phyloP scores from a whole-genome alignment of 805 yeast genomes.

The Wickerhamomyces mucosus region DNA sequence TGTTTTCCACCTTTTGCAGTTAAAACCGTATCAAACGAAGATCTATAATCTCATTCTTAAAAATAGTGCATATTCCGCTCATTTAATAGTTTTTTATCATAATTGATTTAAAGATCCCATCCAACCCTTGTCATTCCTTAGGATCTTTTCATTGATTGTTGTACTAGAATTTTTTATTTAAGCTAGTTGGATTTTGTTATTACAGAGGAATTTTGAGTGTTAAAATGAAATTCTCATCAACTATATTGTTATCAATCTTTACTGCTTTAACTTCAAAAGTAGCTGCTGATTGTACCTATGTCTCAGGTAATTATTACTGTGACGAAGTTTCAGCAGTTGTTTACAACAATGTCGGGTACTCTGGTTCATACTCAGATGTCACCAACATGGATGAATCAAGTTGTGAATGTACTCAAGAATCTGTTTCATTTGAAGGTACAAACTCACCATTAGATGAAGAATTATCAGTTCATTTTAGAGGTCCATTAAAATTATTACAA shows the following conservation, averaged over 20 bases:
- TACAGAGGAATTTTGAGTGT: no score
- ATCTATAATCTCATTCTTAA: no score
- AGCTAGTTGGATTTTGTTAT: no score
- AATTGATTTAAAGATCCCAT: no score
- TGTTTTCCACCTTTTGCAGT: no score
- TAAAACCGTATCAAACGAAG: no score
- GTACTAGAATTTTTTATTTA: no score
- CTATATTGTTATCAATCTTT: conserved; percentile 15
- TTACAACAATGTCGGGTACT: conserved; percentile 69
- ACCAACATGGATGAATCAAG: conserved; percentile 63
- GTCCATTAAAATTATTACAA: conserved; percentile 71
- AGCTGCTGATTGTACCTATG: conserved; percentile 31
- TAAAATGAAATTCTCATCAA: conserved; percentile 16
- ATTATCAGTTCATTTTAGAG: conserved; percentile 82
- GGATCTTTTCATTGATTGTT: no score
- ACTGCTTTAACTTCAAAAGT: conserved; percentile 12
- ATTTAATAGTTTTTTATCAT: no score
- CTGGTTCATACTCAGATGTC: conserved; percentile 78
- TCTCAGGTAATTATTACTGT: conserved; percentile 81
- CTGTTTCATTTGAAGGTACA: conserved; percentile 55
- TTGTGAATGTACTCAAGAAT: conserved; percentile 60
- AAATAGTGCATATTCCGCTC: no score
- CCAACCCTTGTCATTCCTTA: no score
- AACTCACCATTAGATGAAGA: conserved; percentile 81
- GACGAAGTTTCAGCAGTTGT: conserved; percentile 53